These are phyloP conservation scores for Moesziomyces antarcticus DNA, from an alignment of 1,284 basidiomycete species.

Conservation along the genomic window DNA sequence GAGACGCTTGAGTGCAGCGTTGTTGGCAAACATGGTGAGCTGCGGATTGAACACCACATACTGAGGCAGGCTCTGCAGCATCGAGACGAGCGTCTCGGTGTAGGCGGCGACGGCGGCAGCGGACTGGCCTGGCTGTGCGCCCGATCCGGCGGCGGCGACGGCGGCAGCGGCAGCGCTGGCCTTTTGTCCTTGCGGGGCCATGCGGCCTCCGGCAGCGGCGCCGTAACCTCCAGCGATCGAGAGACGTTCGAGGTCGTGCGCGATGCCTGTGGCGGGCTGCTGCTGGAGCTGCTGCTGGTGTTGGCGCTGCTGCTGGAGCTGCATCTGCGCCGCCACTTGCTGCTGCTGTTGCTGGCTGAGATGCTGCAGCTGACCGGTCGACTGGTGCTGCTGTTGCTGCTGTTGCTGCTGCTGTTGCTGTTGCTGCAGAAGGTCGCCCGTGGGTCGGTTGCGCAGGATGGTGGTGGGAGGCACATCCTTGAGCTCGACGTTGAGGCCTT, in stretches of 20 bases:
- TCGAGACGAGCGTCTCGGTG: constrained; percentile 73
- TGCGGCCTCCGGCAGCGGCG: constrained; percentile 30
- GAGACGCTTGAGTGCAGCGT: constrained; percentile 88
- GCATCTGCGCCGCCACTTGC: constrained; percentile 37
- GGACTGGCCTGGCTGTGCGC: constrained; percentile 44
- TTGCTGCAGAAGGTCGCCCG: constrained; percentile 40
- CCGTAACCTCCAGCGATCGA: constrained; percentile 45
- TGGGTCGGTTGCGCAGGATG: constrained; percentile 76
- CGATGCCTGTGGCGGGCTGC: constrained; percentile 46
- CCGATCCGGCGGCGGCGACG: constrained; percentile 44
- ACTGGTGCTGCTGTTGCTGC: constrained; percentile 37
- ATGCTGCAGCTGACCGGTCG: constrained; percentile 40
- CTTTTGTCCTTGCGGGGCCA: constrained; percentile 42
- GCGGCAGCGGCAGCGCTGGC: constrained; percentile 43
- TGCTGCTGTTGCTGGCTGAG: constrained; percentile 53
- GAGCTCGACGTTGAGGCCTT: constrained; percentile 87
- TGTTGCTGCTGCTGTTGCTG: constrained; percentile 47
- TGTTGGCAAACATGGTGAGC: constrained; percentile 76
- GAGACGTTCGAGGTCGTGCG: constrained; percentile 57
- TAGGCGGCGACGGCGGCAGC: constrained; percentile 66
- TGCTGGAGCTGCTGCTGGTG: constrained; percentile 48
- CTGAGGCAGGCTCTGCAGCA: constrained; percentile 79
- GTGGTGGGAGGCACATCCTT: constrained; percentile 86
- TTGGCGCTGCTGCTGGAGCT: constrained; percentile 45
- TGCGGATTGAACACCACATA: constrained; percentile 81